These are phyloP conservation scores for Tetrahymena borealis DNA, from an alignment of 73 alveolate species.

Conservation along the genomic window DNA sequence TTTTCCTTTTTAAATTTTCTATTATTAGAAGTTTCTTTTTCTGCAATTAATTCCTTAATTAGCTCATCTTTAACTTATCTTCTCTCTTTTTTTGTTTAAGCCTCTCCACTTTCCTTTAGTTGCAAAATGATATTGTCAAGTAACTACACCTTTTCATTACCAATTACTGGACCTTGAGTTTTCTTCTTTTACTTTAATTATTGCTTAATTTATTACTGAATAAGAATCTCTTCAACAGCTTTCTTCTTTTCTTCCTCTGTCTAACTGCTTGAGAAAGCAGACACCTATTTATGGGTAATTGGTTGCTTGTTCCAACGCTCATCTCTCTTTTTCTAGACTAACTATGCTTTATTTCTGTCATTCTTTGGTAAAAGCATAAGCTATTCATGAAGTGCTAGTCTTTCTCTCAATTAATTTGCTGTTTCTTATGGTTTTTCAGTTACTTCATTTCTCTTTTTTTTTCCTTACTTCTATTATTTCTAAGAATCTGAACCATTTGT, in stretches of 20 bases:
- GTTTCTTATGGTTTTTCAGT: not conserved
- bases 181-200: not conserved
- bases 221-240: not conserved
- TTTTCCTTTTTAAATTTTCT: not conserved
- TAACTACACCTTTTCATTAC: not conserved
- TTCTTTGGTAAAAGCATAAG: not conserved
- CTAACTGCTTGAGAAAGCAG: not conserved
- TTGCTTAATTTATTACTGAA: not conserved
- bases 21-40: not conserved
- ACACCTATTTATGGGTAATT: not conserved
- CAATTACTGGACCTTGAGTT: not conserved
- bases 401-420: not conserved
- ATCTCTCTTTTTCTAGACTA: not conserved
- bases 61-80: not conserved
- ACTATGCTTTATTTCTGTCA: not conserved
- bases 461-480: not conserved
- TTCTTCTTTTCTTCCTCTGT: not conserved
- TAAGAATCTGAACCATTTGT: not conserved
- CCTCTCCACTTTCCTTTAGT: not conserved
- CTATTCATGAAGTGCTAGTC: not conserved
- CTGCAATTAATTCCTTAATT: not conserved
- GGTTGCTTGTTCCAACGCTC: not conserved
- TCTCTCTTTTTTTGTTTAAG: not conserved
- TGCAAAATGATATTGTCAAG: not conserved
- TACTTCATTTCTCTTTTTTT: not conserved